These are phyloP conservation scores for Cladophialophora immunda DNA, from an alignment of 2,329 filamentous ascomycete species.

Conservation along the genomic window DNA sequence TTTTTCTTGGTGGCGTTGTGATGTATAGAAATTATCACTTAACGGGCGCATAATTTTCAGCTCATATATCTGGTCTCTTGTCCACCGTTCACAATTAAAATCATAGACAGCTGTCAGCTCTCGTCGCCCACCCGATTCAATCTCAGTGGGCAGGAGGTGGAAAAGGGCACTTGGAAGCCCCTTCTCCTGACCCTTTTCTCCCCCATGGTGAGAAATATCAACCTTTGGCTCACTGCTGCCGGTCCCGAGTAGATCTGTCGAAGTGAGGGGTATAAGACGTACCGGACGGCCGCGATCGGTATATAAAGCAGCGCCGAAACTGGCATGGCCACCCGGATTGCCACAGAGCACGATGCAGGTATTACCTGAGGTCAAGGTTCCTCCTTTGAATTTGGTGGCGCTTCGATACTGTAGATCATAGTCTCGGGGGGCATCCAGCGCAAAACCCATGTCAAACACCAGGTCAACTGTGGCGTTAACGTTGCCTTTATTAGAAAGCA, in stretches of 20 bases:
- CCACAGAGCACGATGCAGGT: background rate
- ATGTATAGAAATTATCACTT: background rate
- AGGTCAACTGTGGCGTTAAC: background rate
- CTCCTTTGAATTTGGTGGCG: background rate
- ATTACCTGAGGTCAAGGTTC: background rate
- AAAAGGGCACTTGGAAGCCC: background rate
- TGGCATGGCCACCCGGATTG: background rate
- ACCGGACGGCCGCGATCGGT: background rate
- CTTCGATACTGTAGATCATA: background rate
- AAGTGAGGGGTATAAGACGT: background rate
- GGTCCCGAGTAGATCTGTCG: background rate
- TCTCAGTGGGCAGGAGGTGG: background rate
- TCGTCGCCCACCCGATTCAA: background rate
- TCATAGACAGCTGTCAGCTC: conserved; percentile 1
- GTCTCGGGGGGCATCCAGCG: background rate
- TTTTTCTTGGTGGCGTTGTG: background rate
- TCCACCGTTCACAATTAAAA: background rate
- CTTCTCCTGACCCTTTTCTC: background rate
- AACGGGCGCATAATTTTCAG: background rate
- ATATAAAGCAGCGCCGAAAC: background rate
- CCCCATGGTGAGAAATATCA: background rate
- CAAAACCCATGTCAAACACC: background rate
- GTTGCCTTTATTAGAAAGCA: background rate
- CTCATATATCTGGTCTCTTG: background rate
- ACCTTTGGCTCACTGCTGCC: background rate